Evolutionary conservation across 2,329 filamentous ascomycete genomes (phyloP).

Genomic region (Botryotinia globosa): DNA sequence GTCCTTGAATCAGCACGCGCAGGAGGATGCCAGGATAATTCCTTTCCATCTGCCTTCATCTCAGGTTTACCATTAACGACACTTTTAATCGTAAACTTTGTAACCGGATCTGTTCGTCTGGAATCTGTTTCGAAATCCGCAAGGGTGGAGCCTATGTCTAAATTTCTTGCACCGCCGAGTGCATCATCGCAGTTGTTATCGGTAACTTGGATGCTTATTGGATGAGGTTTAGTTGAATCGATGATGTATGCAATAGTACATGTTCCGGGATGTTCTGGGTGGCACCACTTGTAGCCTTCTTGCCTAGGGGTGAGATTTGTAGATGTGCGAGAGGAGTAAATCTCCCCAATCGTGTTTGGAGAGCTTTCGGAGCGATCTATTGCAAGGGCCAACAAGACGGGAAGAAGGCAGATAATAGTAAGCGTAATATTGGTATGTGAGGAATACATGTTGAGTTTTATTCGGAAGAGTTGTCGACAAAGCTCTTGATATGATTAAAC

Average conservation of each 20-base stretch:
- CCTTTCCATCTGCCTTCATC: background rate
- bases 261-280: background rate
- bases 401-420: background rate
- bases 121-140: background rate
- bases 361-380: background rate
- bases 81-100: background rate
- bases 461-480: background rate
- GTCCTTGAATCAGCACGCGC: background rate
- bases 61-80: background rate
- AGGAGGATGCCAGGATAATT: background rate
- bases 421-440: background rate
- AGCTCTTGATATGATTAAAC: background rate
- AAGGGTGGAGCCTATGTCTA: background rate
- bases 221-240: background rate
- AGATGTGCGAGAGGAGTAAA: background rate
- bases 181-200: background rate
- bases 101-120: background rate
- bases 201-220: background rate
- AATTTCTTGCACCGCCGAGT: background rate
- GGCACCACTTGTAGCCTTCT: background rate
- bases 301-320: background rate
- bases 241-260: conserved; percentile 1
- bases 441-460: background rate
- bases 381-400: background rate
- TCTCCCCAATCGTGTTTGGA: too few species aligned